Evolutionary conservation across 345 rosid species (phyloP), one percentile per base, ranked within the genome.

Genomic region (Lepidium sativum): DNA sequence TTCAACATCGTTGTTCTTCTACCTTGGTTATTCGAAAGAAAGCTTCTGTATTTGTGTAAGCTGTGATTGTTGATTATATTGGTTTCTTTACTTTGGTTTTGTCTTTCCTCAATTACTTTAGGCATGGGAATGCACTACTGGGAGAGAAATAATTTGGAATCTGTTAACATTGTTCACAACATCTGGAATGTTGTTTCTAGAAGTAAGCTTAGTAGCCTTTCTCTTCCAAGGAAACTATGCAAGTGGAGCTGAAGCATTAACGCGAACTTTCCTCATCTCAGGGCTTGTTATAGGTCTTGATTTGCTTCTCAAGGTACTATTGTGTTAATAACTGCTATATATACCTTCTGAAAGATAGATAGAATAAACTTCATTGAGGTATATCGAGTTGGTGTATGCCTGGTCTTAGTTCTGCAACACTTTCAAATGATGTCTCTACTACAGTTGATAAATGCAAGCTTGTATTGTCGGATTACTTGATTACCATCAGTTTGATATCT

Each of bases 171-270:
- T 92, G 74, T 83, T 86, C 61, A 82, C 97, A 45, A 84, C 87
- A 21, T 82, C 97, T 29, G 98, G 97, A 73, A 90, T 86, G 96
- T 67, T 92, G 71, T 89, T 92, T 79, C 57, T 92, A 63, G 98
- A 92, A 87, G 88, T 89, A 57, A 92, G 98, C 80, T 82, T 92
- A 86, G 79, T 89, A 69, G 97, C 98, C 15, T 87, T 92, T 79
- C 67, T 92, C 63, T 79, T 86, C 63, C 94, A 92, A 78, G 98
- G 98, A 66, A 89, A 88, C 83, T 82, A 88, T 61, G 86, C 87
- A 8, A 86, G 89, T 31, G 99, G 99, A 3, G 59, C 84, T 74
- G 91, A 88, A 68, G 92, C 96, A 53, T 71, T 95, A 39, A 84
- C 95, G 18, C 80, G 92, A 10, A 85, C 96, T 4, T 91, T 95